Conservation (phyloP, 306 rosid genomes). For the Lablab purpureus region DNA sequence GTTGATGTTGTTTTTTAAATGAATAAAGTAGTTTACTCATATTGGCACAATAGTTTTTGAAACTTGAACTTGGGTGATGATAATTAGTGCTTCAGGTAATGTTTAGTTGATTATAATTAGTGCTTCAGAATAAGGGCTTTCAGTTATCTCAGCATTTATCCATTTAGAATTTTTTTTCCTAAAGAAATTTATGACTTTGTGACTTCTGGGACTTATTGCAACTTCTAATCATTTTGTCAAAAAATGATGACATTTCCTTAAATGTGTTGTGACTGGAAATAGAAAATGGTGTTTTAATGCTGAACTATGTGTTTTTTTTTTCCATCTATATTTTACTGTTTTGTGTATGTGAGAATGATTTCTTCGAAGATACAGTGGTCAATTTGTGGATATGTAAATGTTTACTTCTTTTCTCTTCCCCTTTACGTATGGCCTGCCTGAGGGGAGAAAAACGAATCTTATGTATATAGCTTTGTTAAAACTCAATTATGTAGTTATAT, state of each 20-base stretch:
- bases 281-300: not conserved
- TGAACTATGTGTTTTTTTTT: not conserved
- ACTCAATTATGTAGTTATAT: not conserved
- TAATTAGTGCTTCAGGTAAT: not conserved
- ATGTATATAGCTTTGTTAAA: not conserved
- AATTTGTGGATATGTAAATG: not conserved
- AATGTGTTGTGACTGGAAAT: not conserved
- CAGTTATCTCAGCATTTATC: not conserved
- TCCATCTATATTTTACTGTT: not conserved
- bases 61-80: constrained; percentile 17
- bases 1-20: constrained; percentile 6
- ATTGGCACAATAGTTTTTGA: not conserved
- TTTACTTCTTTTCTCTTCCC: not conserved
- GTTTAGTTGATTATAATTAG: not conserved
- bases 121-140: constrained; percentile 11
- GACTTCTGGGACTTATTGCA: not conserved
- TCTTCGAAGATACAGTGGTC: not conserved
- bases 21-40: not conserved
- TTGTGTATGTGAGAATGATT: not conserved
- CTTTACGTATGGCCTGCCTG: not conserved
- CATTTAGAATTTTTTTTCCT: not conserved
- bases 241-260: not conserved
- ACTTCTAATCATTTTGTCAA: not conserved
- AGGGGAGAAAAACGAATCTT: not conserved
- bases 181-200: not conserved